A percentile compares a stretch with the other conserved stretches of the same genome.
Conservation (phyloP, 768 basidiomycete genomes). For the Suillus hirtellus region DNA sequence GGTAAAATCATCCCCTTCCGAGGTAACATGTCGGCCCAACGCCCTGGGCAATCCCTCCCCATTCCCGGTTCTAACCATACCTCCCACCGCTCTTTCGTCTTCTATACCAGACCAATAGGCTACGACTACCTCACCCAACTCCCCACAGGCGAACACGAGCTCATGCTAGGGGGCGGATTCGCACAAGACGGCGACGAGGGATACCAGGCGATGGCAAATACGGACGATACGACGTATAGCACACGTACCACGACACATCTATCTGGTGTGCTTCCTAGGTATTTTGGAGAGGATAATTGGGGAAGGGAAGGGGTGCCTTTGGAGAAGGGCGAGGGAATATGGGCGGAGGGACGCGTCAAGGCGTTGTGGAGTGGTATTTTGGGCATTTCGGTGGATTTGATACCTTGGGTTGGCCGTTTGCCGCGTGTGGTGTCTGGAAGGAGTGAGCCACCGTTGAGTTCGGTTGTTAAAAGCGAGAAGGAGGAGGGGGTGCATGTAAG, state of each 20-base stretch:
- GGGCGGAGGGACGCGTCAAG: constrained; percentile 50
- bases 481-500: constrained; percentile 9
- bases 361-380: constrained; percentile 66
- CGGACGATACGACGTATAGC: constrained; percentile 39
- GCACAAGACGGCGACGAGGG: constrained; percentile 32
- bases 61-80: constrained; percentile 25
- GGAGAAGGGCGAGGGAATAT: constrained; percentile 20
- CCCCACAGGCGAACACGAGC: constrained; percentile 42
- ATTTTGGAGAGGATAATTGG: constrained; percentile 50
- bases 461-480: neutral
- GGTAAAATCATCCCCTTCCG: constrained; percentile 63
- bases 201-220: constrained; percentile 36
- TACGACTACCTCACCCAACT: constrained; percentile 75
- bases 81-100: constrained; percentile 55
- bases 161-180: constrained; percentile 68
- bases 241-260: constrained; percentile 38
- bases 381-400: constrained; percentile 58
- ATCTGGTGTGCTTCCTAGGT: constrained; percentile 48
- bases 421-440: constrained; percentile 50
- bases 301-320: constrained; percentile 34
- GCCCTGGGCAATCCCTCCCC: constrained; percentile 41
- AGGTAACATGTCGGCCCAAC: constrained; percentile 65
- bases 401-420: constrained; percentile 74
- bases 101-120: constrained; percentile 44
- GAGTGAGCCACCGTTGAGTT: constrained; percentile 17